Evolutionary conservation across 2,329 filamentous ascomycete species (phyloP), one percentile per base, ranked within the genome.

Genomic region (Furcasterigmium sp.): DNA sequence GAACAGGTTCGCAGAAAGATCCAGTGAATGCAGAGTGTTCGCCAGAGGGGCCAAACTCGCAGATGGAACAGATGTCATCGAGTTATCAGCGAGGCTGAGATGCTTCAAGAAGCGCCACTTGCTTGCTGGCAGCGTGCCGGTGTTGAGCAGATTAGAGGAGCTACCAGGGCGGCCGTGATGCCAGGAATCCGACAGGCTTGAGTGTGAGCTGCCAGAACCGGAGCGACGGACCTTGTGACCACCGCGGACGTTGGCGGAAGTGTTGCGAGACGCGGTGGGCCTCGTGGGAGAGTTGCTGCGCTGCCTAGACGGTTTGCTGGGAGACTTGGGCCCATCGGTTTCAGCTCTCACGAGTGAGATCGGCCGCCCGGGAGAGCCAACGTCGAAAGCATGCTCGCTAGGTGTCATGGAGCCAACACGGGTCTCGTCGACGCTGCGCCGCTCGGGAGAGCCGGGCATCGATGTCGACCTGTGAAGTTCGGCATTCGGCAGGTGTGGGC

Each of bases 41-140:
- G 90, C 84, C 40, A 98, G 75, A 14, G 93, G 91, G 8, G 80
- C 74, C 49, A 98, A 73, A 58, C 91, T 89, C 39, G 80, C 69
- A 5, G 83, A 77, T 32, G 85, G 78, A 50, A 98, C 83, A 5
- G 82, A 81, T 8, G 89, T 95, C 50, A 98, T 73, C 8, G 85
- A 84, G 64, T 97, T 98, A 59, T 97, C 93, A 6, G 91, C 84
- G 41, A 98, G 71, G 59, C 91, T 93, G 34, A 98, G 75, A 65
- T 97, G 91, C 58, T 87, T 85, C 56, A 98, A 68, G 63, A 97
- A 95, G 45, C 91, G 83, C 93, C 93, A 98, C 65, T 97, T 97
- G 1, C 85, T 87, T 1, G 87, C 69, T 34, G 91, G 89, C 14
- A 97, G 72, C 46, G 84, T 75, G 30, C 84, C 83, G 59, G 83